Evolutionary conservation across 177 flowering plant species (phyloP).

Genomic region (Vitis hybrid): DNA sequence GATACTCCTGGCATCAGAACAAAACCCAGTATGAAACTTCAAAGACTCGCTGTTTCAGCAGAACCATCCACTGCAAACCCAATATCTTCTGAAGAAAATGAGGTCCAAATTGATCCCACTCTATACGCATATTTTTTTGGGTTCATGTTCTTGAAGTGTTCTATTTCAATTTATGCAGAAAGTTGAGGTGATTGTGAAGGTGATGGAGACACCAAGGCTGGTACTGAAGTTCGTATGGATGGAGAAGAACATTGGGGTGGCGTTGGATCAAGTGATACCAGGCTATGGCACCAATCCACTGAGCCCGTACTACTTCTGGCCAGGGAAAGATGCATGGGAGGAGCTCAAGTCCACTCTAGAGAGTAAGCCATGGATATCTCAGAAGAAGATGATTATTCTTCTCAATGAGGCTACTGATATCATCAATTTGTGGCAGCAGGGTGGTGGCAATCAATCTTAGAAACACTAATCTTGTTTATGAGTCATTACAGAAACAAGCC

Average conservation of each 20-base stretch:
- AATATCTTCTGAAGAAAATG: constrained; percentile 12
- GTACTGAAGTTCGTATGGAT: constrained; percentile 75
- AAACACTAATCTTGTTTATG: neutral
- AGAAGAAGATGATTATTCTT: constrained; percentile 68
- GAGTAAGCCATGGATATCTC: constrained; percentile 81
- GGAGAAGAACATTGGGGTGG: constrained; percentile 83
- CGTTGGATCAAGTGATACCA: constrained; percentile 60
- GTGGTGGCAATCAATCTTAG: constrained; percentile 52
- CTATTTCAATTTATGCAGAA: constrained; percentile 28
- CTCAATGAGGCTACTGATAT: constrained; percentile 84
- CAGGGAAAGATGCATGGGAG: constrained; percentile 87
- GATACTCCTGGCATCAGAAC: neutral
- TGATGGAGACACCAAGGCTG: constrained; percentile 54
- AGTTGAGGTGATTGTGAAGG: constrained; percentile 43
- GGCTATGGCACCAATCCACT: constrained; percentile 69
- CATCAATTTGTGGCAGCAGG: constrained; percentile 79
- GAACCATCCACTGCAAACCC: constrained; percentile 20
- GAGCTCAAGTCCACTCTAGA: constrained; percentile 62
- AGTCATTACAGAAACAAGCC: too few species aligned
- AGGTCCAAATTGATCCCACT: constrained; percentile 8
- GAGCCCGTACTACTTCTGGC: constrained; percentile 83
- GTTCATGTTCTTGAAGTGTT: neutral
- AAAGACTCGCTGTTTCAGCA: constrained; percentile 20
- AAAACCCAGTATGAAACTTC: constrained; percentile 2
- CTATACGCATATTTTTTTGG: neutral